Conservation (phyloP, 108 stramenopile genomes). For the Nitzschia palea region DNA sequence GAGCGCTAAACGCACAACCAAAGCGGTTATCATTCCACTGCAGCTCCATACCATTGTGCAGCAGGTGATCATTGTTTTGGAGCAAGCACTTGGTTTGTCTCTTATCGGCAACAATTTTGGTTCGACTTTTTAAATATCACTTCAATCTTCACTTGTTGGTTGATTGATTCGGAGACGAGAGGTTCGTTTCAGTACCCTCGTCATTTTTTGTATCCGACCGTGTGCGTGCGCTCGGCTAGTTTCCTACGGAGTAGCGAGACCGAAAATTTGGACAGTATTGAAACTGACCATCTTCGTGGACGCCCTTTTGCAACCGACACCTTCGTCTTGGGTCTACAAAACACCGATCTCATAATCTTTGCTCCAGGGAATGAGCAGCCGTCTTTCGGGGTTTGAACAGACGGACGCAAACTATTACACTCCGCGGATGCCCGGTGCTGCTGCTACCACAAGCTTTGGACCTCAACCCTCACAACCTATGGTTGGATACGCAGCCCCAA, state of each 20-base stretch:
- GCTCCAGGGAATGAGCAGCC: slow-evolving; percentile 5
- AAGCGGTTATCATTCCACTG: slow-evolving; percentile 12
- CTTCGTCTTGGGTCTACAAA: too few species aligned
- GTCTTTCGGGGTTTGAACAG: too few species aligned
- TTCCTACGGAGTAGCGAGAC: not conserved
- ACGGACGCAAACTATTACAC: slow-evolving; percentile 10
- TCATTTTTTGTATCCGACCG: slow-evolving; percentile 5
- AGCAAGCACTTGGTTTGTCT: too few species aligned
- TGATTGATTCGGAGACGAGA: not conserved
- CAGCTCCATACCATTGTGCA: not conserved
- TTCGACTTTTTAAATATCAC: too few species aligned
- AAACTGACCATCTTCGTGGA: not conserved
- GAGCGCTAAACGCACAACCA: slow-evolving; percentile 7
- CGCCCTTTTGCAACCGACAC: not conserved
- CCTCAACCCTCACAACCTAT: slow-evolving; percentile 16
- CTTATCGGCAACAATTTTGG: too few species aligned
- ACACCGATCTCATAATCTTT: too few species aligned
- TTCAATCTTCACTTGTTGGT: too few species aligned
- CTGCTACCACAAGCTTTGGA: slow-evolving; percentile 11
- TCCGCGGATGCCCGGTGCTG: slow-evolving; percentile 4
- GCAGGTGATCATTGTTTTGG: slow-evolving; percentile 5
- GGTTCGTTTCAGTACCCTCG: not conserved
- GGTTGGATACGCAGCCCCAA: slow-evolving; percentile 16
- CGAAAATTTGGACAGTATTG: not conserved
- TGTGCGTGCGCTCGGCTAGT: not conserved